These are phyloP conservation scores for Dendrocalamus latiflorus DNA, from an alignment of 202 grass and related monocot genomes.

Conservation along the genomic window DNA sequence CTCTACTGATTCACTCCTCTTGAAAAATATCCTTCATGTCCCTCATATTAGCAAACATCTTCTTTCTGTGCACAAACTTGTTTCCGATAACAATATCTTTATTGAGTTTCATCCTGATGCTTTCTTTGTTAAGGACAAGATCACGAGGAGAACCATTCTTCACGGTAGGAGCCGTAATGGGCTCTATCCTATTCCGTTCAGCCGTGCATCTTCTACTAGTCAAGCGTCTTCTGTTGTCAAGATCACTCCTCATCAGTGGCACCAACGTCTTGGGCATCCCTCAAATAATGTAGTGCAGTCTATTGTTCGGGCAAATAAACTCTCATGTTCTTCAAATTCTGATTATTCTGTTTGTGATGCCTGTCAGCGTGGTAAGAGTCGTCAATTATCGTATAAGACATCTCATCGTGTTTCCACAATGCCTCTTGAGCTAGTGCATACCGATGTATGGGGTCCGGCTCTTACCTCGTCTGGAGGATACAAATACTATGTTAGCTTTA, in stretches of 20 bases:
- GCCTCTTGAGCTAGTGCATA: background rate
- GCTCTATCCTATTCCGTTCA: background rate
- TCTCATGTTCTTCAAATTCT: background rate
- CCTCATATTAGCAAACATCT: background rate
- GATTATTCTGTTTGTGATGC: background rate
- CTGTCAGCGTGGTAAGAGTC: background rate
- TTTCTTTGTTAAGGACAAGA: background rate
- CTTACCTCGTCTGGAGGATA: background rate
- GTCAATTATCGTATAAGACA: background rate
- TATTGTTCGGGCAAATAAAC: background rate
- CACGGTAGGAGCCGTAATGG: background rate
- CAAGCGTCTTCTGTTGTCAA: too few species aligned
- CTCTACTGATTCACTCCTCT: background rate
- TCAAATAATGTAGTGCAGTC: background rate
- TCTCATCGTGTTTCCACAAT: background rate
- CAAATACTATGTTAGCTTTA: background rate
- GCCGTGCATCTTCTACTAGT: too few species aligned
- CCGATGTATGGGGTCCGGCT: background rate
- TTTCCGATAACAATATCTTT: background rate
- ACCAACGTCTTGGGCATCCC: background rate
- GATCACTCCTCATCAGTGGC: background rate
- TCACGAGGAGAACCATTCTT: background rate
- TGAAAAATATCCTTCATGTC: background rate
- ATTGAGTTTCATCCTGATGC: background rate
- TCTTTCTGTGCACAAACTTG: background rate